These are phyloP conservation scores for Rasamsonia emersonii DNA, from an alignment of 2,329 filamentous ascomycete species.

Conservation along the genomic window DNA sequence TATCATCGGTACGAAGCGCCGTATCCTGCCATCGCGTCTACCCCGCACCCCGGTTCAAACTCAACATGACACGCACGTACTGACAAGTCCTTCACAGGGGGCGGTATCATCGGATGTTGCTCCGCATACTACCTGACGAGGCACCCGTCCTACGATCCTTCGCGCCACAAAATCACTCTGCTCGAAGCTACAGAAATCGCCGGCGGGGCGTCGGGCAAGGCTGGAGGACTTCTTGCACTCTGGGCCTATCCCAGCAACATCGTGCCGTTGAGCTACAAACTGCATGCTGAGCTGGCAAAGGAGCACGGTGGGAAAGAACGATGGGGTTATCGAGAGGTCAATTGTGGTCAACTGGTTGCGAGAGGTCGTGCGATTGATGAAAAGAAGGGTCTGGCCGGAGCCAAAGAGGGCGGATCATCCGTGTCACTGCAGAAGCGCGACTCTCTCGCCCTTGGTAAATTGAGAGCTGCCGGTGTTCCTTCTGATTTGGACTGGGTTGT, in stretches of 20 bases:
- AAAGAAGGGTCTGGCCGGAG: constrained; percentile 20
- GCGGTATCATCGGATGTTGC: constrained; percentile 85
- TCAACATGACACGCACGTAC: constrained; percentile 4
- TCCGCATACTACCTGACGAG: constrained; percentile 86
- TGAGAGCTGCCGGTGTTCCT: constrained; percentile 57
- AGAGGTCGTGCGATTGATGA: constrained; percentile 34
- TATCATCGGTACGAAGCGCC: constrained; percentile 26
- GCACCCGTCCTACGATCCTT: constrained; percentile 69
- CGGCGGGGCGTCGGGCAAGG: constrained; percentile 88
- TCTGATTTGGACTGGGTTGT: constrained; percentile 79
- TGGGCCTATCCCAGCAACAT: constrained; percentile 86
- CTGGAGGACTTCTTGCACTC: constrained; percentile 77
- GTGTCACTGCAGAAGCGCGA: constrained; percentile 51
- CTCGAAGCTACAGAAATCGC: constrained; percentile 81
- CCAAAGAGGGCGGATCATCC: constrained; percentile 19
- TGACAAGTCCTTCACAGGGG: constrained; percentile 47
- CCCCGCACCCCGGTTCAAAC: constrained; percentile 15
- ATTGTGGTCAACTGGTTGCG: constrained; percentile 60
- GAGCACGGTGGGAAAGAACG: constrained; percentile 67
- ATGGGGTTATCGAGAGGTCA: constrained; percentile 80
- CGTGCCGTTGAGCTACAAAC: constrained; percentile 73
- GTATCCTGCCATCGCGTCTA: constrained; percentile 3
- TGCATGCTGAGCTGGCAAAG: constrained; percentile 76
- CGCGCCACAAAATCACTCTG: constrained; percentile 69
- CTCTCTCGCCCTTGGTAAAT: constrained; percentile 40